Percentiles rank a stretch among this genome's conserved stretches.
Evolutionary conservation across 768 basidiomycete species (phyloP).

Genomic region (Arthromyces matolae): DNA sequence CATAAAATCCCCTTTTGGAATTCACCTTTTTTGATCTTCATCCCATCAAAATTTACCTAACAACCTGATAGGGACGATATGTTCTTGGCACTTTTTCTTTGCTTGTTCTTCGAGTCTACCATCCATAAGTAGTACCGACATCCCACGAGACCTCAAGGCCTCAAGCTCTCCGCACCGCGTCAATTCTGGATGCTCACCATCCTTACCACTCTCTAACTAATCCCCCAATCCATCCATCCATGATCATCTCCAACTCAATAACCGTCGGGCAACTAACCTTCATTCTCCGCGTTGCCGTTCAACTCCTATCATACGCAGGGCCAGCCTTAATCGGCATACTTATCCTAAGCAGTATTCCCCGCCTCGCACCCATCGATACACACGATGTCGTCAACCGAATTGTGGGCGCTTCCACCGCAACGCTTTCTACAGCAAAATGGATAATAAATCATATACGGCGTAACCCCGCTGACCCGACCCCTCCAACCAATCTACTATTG

Average conservation of each 20-base stretch:
- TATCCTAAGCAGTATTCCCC: constrained; percentile 19
- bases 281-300: constrained; percentile 20
- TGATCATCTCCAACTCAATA: constrained; percentile 8
- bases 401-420: constrained; percentile 15
- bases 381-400: constrained; percentile 22
- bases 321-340: constrained; percentile 18
- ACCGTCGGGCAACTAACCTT: constrained; percentile 23
- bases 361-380: constrained; percentile 17
- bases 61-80: too few relatives aligned
- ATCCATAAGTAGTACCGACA: too few relatives aligned
- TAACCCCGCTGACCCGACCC: constrained; percentile 12
- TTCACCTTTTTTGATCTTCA: too few relatives aligned
- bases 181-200: too few relatives aligned
- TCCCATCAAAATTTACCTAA: too few relatives aligned
- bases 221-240: too few relatives aligned
- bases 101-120: too few relatives aligned
- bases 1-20: too few relatives aligned
- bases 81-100: too few relatives aligned
- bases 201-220: too few relatives aligned
- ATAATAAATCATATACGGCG: constrained; percentile 12
- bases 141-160: too few relatives aligned
- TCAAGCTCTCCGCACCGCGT: too few relatives aligned
- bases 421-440: constrained; percentile 14
- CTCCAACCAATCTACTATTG: constrained; percentile 13
- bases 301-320: constrained; percentile 19